A percentile compares a stretch with the other conserved stretches of the same genome.
Conservation (phyloP, 2,329 filamentous ascomycete species). For the Aspergillus chevalieri region DNA sequence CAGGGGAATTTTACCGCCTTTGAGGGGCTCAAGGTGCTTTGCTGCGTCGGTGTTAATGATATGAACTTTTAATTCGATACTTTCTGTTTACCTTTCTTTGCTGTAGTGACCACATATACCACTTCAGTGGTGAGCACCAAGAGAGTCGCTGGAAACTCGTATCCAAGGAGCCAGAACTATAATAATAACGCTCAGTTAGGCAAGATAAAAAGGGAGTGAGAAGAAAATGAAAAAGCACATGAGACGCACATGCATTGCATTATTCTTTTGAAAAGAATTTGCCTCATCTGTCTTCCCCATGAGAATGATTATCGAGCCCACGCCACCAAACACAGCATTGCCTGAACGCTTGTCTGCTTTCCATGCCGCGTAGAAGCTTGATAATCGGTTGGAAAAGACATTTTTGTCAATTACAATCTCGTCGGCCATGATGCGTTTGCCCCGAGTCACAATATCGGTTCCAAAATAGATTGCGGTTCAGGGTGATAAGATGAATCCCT, state of each 20-base stretch:
- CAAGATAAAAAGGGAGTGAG: not conserved
- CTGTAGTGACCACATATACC: constrained; percentile 87
- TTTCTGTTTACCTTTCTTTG: constrained; percentile 73
- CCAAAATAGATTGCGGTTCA: not conserved
- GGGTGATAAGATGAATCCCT: too few species aligned
- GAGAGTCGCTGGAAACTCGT: constrained; percentile 94
- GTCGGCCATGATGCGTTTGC: constrained; percentile 50
- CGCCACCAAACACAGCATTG: constrained; percentile 79
- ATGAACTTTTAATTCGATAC: not conserved
- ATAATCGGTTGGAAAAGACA: constrained; percentile 87
- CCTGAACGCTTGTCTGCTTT: constrained; percentile 89
- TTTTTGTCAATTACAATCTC: constrained; percentile 95
- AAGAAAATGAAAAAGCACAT: constrained; percentile 1
- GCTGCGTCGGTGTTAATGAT: constrained; percentile 47
- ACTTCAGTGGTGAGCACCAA: constrained; percentile 86
- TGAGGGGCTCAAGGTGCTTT: constrained; percentile 85
- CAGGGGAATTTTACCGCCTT: constrained; percentile 84
- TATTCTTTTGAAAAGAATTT: constrained; percentile 87
- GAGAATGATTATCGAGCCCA: constrained; percentile 76
- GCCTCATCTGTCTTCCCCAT: constrained; percentile 94
- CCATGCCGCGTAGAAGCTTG: constrained; percentile 83
- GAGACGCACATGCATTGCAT: constrained; percentile 79
- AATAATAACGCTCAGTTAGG: constrained; percentile 6
- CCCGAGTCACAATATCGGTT: not conserved
- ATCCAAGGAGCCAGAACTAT: constrained; percentile 96